Conservation (phyloP, 257 asterid species). For the Ocimum tenuiflorum region DNA sequence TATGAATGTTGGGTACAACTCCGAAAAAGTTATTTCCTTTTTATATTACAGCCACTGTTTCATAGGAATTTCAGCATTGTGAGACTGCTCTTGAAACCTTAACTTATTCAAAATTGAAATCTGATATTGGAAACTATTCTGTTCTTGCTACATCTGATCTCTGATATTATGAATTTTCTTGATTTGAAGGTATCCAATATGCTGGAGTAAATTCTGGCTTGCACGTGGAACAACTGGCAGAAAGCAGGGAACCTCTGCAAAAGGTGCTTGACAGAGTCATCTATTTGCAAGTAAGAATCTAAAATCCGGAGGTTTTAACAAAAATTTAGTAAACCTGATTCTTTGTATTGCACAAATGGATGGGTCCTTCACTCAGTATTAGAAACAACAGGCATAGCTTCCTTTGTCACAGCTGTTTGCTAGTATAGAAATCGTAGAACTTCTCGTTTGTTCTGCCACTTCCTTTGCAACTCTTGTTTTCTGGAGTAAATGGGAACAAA, state of each 20-base stretch:
- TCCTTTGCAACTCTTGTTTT: too few species aligned
- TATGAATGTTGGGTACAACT: conserved; percentile 14
- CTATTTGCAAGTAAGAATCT: conserved; percentile 73
- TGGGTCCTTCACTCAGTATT: too few species aligned
- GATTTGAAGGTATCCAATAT: conserved; percentile 67
- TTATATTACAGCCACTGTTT: conserved; percentile 48
- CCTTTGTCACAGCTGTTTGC: too few species aligned
- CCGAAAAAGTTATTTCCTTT: conserved; percentile 1
- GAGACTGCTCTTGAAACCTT: conserved; percentile 76
- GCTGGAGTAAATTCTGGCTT: conserved; percentile 76
- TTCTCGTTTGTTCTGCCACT: too few species aligned
- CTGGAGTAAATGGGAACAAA: too few species aligned
- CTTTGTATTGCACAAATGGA: too few species aligned
- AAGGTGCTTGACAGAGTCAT: conserved; percentile 81
- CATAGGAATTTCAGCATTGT: conserved; percentile 73
- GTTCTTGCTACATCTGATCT: not conserved
- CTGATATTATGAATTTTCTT: not conserved
- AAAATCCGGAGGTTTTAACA: conserved; percentile 2
- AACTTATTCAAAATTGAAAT: conserved; percentile 30
- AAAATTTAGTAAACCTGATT: too few species aligned
- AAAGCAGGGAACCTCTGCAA: conserved; percentile 93
- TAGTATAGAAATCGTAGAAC: too few species aligned
- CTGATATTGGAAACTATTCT: not conserved
- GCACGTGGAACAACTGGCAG: conserved; percentile 94
- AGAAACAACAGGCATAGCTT: too few species aligned